phyloP scores from a whole-genome alignment of 345 rosid genomes.

The Garcia nutans region DNA sequence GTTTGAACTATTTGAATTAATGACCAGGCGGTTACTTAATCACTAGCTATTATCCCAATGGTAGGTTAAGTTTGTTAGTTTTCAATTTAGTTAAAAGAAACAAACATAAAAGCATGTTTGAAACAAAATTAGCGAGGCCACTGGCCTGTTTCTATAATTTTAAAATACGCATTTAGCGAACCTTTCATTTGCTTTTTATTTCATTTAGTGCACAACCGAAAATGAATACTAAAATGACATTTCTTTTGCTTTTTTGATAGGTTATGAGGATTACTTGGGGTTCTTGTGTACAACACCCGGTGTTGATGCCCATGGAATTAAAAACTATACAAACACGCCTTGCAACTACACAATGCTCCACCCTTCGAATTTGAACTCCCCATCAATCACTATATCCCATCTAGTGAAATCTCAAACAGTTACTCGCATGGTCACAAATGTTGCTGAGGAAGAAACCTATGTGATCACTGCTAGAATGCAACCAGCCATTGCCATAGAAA shows the following conservation, averaged over 20 bases:
- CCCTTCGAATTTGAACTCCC: conserved; percentile 84
- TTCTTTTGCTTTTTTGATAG: conserved; percentile 30
- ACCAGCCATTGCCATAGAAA: conserved; percentile 78
- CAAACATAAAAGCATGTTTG: no score
- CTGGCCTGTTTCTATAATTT: neutral
- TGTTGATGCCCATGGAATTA: conserved; percentile 67
- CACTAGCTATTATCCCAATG: no score
- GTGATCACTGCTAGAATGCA: conserved; percentile 76
- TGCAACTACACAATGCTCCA: conserved; percentile 78
- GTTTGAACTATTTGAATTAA: no score
- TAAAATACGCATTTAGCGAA: no score
- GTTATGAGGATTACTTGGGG: conserved; percentile 82
- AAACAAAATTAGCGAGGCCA: neutral
- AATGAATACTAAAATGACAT: neutral
- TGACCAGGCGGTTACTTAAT: no score
- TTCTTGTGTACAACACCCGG: conserved; percentile 98
- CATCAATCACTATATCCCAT: conserved; percentile 82
- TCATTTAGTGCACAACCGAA: neutral
- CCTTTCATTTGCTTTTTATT: neutral
- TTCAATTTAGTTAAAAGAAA: neutral
- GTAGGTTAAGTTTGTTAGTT: no score
- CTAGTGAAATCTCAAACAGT: conserved; percentile 65
- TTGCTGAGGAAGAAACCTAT: conserved; percentile 84
- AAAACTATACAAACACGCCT: conserved; percentile 63
- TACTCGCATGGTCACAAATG: conserved; percentile 77